Evolutionary conservation across 208 protist genomes (phyloP), one percentile per base, ranked within the genome.

Genomic region (Crithidia fasciculata): DNA sequence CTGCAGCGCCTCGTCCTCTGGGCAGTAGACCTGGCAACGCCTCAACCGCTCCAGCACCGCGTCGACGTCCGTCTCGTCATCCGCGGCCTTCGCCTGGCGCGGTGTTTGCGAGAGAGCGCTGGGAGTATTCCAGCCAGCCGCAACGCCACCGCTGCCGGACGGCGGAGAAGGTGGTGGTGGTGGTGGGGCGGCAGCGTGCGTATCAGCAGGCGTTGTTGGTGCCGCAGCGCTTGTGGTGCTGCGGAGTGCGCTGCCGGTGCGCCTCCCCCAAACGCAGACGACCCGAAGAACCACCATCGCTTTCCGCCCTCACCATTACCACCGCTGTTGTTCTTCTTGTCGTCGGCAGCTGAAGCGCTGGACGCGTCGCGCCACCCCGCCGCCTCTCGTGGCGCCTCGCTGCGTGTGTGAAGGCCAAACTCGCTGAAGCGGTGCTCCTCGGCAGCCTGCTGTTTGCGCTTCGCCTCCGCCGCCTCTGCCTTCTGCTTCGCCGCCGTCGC

Each of bases 21-120:
- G 91, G 72, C 91, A 96, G 81, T 94, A 96, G 28, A 96, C 87
- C 72, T 92, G 82, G 59, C 91, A 96, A 0, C 69, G 76, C 61
- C 87, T 89, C 18, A 96, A 81, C 36, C 84, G 74, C 19, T 69
- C 55, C 67, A 96, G 67, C 40, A 96, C 78, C 9, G 68, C 81
- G 6, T 80, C 77, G 45, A 93, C 79, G 71, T 91, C 81, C 2
- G 84, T 85, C n/a, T 89, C 87, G 41, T 78, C 73, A 64, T 90
- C 83, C 3, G 65, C 73, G 2, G 76, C 77, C 58, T 85, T 83
- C 5, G 40, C 68, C 9, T 39, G 62, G 19, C 40, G 16, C 7
- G 62, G 56, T 16, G 72, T 59, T 40, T 73, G 56, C 5, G 72
- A 28, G 39, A 64, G 72, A 44, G 47, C 18, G 53, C 47, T 15